Evolutionary conservation across 1,284 basidiomycete genomes (phyloP), one percentile per base, ranked within the genome.

Genomic region (Porogramme epimiltina): DNA sequence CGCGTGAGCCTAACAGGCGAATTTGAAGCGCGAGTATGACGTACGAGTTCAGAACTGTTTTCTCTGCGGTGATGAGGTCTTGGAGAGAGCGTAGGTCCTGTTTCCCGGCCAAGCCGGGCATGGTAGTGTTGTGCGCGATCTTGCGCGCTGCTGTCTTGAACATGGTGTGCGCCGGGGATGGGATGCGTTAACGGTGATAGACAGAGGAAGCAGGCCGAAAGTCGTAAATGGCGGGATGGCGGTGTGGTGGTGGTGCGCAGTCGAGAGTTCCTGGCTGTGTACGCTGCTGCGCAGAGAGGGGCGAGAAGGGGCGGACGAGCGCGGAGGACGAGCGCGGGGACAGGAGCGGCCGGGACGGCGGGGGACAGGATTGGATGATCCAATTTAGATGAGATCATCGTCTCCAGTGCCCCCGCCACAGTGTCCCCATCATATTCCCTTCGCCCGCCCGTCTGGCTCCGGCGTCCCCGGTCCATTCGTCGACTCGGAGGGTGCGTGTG

Each of bases 61-160:
- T 98, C 72, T 98, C 95, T 0, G 89, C 80, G 2, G 84, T 88
- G 56, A 98, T 98, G 57, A 96, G 77, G 63, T 95, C 93, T 67
- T 97, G 94, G 4, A 97, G 74, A 0, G 85, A 80, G 26, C 88
- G 76, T 15, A 95, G 72, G 67, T 96, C 94, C 63, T 87, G 85
- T 67, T 94, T 95, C 0, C 89, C 92, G 11, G 77, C 83, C 3
- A 95, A 72, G 6, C 34, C 16, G 23, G 92, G 87, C 15, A 94
- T 72, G 2, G 86, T 92, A 1, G 91, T 84, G 63, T 91, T 93
- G 68, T 94, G 91, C 2, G 91, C 92, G 64, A 94, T 81, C 70
- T 85, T 89, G 23, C 84, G 83, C 55, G 86, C 85, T 40, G 85
- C 87, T 23, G 76, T 78, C 70, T 77, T 86, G 76, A 91, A 89